Percentiles rank a stretch among this genome's conserved stretches.
Evolutionary conservation across 306 rosid species (phyloP).

Genomic region (Sicyos edulis): DNA sequence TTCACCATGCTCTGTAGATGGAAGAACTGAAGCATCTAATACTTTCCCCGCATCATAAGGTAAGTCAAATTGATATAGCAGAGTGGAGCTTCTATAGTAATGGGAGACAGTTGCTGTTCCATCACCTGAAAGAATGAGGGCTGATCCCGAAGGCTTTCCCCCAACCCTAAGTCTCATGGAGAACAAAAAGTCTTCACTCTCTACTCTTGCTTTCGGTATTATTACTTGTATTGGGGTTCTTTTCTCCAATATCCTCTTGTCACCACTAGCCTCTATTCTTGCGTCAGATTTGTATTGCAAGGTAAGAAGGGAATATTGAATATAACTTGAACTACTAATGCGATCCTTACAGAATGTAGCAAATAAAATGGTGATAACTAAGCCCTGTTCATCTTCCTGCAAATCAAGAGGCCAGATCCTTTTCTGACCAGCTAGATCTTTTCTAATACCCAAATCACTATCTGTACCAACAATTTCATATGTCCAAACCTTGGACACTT

Average conservation of each 20-base stretch:
- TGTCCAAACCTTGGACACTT: conserved; percentile 72
- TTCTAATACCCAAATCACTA: conserved; percentile 73
- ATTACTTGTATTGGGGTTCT: conserved; percentile 81
- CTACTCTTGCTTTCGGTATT: conserved; percentile 92
- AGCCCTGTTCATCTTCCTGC: conserved; percentile 67
- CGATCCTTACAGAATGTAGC: conserved; percentile 86
- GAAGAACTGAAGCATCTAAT: conserved; percentile 88
- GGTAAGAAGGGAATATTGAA: conserved; percentile 82
- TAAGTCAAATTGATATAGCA: conserved; percentile 86
- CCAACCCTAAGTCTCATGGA: conserved; percentile 89
- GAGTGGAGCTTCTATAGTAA: conserved; percentile 57
- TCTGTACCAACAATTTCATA: conserved; percentile 81
- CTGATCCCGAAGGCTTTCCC: conserved; percentile 86
- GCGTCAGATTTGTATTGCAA: conserved; percentile 77
- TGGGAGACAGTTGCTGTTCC: conserved; percentile 91
- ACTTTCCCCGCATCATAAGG: conserved; percentile 99
- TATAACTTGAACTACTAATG: conserved; percentile 81
- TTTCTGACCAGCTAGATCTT: conserved; percentile 95
- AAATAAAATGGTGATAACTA: conserved; percentile 72
- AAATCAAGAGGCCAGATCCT: conserved; percentile 86
- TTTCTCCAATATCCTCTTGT: conserved; percentile 64
- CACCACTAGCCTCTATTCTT: conserved; percentile 34
- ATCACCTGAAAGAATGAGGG: conserved; percentile 80
- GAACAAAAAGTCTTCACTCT: conserved; percentile 71
- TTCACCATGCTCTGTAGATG: conserved; percentile 66